Conservation (phyloP, 257 asterid species). For the Solanum virginianum region DNA sequence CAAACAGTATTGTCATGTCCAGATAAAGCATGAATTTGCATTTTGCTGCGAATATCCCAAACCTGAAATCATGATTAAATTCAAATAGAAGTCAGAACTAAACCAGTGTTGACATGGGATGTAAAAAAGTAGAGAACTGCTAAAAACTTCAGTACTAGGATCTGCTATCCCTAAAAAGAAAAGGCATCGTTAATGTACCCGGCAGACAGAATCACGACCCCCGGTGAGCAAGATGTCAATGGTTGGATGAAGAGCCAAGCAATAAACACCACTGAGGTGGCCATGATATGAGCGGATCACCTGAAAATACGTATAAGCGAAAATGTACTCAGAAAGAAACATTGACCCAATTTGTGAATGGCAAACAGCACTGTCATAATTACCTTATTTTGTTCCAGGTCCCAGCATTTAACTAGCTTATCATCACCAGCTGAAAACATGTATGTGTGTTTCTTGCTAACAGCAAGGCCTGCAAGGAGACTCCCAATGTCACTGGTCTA, state of each 20-base stretch:
- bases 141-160: neutral
- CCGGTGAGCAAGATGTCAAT: conserved; percentile 82
- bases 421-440: conserved; percentile 99
- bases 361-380: neutral
- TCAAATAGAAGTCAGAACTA: neutral
- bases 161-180: neutral
- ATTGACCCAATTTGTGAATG: neutral
- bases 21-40: conserved; percentile 76
- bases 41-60: conserved; percentile 97
- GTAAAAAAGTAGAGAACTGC: neutral
- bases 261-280: conserved; percentile 95
- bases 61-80: neutral
- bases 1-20: conserved; percentile 98
- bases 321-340: neutral
- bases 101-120: conserved; percentile 35
- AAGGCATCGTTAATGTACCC: conserved; percentile 26
- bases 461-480: conserved; percentile 59
- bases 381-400: conserved; percentile 97
- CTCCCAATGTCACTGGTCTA: neutral
- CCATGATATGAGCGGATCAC: conserved; percentile 96
- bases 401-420: conserved; percentile 97
- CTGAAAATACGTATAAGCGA: conserved; percentile 17
- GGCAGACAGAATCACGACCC: conserved; percentile 96
- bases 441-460: conserved; percentile 79
- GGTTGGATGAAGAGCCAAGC: conserved; percentile 93